Evolutionary conservation across 2,329 filamentous ascomycete species (phyloP).

Genomic region (Zymoseptoria ardabiliae): DNA sequence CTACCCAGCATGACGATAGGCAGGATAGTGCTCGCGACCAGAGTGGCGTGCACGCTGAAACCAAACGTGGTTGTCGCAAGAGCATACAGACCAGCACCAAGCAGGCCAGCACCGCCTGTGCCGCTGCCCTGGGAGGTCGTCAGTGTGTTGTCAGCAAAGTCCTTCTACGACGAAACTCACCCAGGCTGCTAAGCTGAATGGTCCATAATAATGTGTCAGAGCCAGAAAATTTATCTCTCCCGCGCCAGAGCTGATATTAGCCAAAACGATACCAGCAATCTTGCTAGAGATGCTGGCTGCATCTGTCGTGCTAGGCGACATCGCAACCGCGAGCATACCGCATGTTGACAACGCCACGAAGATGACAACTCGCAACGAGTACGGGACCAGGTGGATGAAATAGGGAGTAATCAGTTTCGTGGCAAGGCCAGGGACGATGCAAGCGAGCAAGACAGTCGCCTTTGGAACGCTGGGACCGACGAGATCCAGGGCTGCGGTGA

Average conservation of each 20-base stretch:
- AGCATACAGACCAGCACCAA: conserved; percentile 77
- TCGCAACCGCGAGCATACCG: conserved; percentile 84
- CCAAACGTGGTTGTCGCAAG: conserved; percentile 73
- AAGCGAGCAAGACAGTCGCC: conserved; percentile 83
- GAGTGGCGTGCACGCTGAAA: conserved; percentile 63
- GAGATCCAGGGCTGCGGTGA: conserved; percentile 90
- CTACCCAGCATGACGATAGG: conserved; percentile 75
- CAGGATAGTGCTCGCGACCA: conserved; percentile 71
- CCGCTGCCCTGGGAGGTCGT: conserved; percentile 7
- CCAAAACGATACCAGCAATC: conserved; percentile 74
- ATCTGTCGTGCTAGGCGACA: conserved; percentile 52
- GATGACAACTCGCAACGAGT: conserved; percentile 63
- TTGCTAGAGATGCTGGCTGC: conserved; percentile 59
- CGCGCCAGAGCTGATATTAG: conserved; percentile 75
- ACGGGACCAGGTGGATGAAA: conserved; percentile 83
- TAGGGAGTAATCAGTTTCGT: conserved; percentile 74
- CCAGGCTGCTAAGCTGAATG: conserved; percentile 82
- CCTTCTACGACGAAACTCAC: conserved; percentile 26
- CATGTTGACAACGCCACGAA: conserved; percentile 69
- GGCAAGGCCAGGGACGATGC: conserved; percentile 82
- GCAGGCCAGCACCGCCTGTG: conserved; percentile 69
- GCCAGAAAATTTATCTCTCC: conserved; percentile 89
- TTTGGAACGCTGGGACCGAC: conserved; percentile 83
- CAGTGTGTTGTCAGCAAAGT: neutral
- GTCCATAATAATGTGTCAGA: conserved; percentile 87